phyloP scores from a whole-genome alignment of 345 rosid species.

The Aquilaria sinensis region DNA sequence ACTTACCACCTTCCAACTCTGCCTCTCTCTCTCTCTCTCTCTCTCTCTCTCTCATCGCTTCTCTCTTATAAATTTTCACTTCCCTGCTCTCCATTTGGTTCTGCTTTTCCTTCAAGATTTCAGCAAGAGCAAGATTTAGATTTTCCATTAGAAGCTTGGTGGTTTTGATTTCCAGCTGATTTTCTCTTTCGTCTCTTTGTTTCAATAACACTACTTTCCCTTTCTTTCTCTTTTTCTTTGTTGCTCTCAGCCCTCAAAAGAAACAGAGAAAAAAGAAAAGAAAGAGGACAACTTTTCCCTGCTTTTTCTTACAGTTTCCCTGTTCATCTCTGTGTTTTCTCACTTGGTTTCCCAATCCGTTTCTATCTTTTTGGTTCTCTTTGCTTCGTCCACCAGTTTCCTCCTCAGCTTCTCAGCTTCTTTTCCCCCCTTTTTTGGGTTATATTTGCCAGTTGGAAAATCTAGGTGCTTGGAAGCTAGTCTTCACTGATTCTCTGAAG shows the following conservation, averaged over 20 bases:
- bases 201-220: neutral
- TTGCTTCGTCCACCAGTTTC: neutral
- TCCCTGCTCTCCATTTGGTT: neutral
- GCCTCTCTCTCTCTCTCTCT: neutral
- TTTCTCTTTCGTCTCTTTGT: neutral
- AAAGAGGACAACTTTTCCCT: conserved; percentile 19
- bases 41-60: conserved; percentile 20
- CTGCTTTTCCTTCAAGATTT: conserved; percentile 6
- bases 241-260: conserved; percentile 18
- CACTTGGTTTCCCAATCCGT: conserved; percentile 5
- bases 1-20: conserved; percentile 28
- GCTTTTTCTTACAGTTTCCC: conserved; percentile 6
- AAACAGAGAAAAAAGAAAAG: conserved; percentile 9
- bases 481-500: conserved; percentile 6
- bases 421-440: neutral
- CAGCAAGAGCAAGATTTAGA: conserved; percentile 17
- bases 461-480: conserved; percentile 11
- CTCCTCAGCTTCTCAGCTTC: conserved; percentile 12
- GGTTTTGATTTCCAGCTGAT: conserved; percentile 12
- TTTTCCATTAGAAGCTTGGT: conserved; percentile 29
- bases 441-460: conserved; percentile 9
- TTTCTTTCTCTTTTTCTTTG: conserved; percentile 12
- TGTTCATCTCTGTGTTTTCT: conserved; percentile 10
- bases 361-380: conserved; percentile 5
- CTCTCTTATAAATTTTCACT: conserved; percentile 6